A percentile compares a stretch with the other conserved stretches of the same genome.
Conservation (phyloP, 208 protist species). For the Wallacemonas sp. region DNA sequence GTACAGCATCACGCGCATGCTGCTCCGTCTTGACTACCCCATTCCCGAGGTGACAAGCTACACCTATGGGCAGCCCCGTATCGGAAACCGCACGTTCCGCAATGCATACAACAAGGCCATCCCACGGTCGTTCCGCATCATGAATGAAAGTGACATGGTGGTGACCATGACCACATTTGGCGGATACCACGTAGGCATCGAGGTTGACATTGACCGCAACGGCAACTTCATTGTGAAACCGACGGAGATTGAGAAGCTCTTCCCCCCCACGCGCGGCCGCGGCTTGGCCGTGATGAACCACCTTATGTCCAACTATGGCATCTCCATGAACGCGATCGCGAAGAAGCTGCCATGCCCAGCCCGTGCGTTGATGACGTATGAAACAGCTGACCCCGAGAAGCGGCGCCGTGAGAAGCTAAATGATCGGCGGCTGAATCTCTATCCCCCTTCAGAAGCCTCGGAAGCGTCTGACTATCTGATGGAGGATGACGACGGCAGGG, state of each 20-base stretch:
- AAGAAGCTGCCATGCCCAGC: slow-evolving; percentile 39
- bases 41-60: slow-evolving; percentile 84
- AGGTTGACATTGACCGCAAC: slow-evolving; percentile 86
- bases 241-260: slow-evolving; percentile 83
- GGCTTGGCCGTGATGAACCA: slow-evolving; percentile 75
- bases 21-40: slow-evolving; percentile 57
- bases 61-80: slow-evolving; percentile 87
- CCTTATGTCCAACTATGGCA: slow-evolving; percentile 65
- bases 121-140: slow-evolving; percentile 81
- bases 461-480: slow-evolving; percentile 8
- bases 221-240: slow-evolving; percentile 92
- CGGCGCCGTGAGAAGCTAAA: slow-evolving; percentile 13
- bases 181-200: slow-evolving; percentile 80
- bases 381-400: slow-evolving; percentile 34
- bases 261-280: slow-evolving; percentile 69
- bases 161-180: slow-evolving; percentile 61
- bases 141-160: slow-evolving; percentile 90
- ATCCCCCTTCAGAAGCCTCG: slow-evolving; percentile 10
- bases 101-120: slow-evolving; percentile 76
- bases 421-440: slow-evolving; percentile 7
- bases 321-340: slow-evolving; percentile 73
- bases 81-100: slow-evolving; percentile 81
- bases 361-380: slow-evolving; percentile 26
- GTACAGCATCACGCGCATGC: slow-evolving; percentile 64
- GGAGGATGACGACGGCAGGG: slow-evolving; percentile 9